A percentile compares a stretch with the other conserved stretches of the same genome.
These are phyloP conservation scores for Fraxinus quadrangulata DNA, from an alignment of 257 asterid species.

Conservation along the genomic window DNA sequence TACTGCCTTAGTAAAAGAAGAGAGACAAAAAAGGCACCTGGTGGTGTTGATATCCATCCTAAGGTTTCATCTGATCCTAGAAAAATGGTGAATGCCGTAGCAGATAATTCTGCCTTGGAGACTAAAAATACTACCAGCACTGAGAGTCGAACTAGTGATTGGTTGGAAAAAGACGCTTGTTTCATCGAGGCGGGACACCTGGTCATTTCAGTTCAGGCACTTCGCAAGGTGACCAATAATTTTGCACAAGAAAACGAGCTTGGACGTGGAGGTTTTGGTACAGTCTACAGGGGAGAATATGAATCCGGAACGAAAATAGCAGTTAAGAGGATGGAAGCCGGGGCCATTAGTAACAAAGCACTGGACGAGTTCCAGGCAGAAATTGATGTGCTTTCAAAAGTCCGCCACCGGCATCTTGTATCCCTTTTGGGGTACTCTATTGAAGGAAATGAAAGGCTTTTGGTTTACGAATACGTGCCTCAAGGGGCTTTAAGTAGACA, in stretches of 20 bases:
- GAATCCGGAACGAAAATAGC: slow-evolving; percentile 33
- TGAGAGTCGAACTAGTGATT: slow-evolving; percentile 29
- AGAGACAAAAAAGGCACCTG: slow-evolving; percentile 14
- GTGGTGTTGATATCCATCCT: slow-evolving; percentile 42
- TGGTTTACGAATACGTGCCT: slow-evolving; percentile 36
- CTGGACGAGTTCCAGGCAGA: slow-evolving; percentile 34
- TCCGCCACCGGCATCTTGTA: slow-evolving; percentile 38
- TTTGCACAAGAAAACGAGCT: slow-evolving; percentile 20
- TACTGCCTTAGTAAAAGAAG: slow-evolving; percentile 39
- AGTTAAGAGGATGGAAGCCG: slow-evolving; percentile 41
- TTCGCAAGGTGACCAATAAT: slow-evolving; percentile 28
- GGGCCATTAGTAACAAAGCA: slow-evolving; percentile 26
- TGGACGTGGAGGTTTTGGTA: slow-evolving; percentile 39
- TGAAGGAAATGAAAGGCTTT: slow-evolving; percentile 33
- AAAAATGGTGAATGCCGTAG: slow-evolving; percentile 36
- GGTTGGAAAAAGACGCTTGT: slow-evolving; percentile 26
- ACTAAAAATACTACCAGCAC: slow-evolving; percentile 26
- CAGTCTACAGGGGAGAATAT: slow-evolving; percentile 29
- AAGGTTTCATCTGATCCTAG: slow-evolving; percentile 38
- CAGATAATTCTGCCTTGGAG: slow-evolving; percentile 33
- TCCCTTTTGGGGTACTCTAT: slow-evolving; percentile 35
- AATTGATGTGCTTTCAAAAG: slow-evolving; percentile 35
- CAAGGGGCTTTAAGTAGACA: slow-evolving; percentile 37
- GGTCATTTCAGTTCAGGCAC: slow-evolving; percentile 28
- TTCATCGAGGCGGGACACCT: slow-evolving; percentile 10